A percentile compares a stretch with the other conserved stretches of the same genome.
Evolutionary conservation across 306 rosid species (phyloP).

Genomic region (Adenanthera pavonina): DNA sequence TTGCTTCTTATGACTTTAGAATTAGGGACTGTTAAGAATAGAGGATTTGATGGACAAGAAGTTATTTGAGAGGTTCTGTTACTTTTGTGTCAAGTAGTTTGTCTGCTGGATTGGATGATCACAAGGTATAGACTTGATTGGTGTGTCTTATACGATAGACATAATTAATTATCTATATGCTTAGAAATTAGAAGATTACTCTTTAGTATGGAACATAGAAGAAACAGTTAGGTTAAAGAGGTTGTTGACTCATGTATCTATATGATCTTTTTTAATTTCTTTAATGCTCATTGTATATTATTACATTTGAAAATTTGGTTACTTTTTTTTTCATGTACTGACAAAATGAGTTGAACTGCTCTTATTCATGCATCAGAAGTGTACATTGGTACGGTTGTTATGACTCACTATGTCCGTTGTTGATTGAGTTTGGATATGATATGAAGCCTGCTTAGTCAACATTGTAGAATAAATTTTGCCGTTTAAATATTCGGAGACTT

Average conservation of each 20-base stretch:
- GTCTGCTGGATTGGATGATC: slow-evolving; percentile 13
- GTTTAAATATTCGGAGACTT: neutral
- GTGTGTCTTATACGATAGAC: slow-evolving; percentile 1
- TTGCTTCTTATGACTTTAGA: neutral
- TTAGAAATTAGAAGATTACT: neutral
- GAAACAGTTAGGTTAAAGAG: neutral
- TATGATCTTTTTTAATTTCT: slow-evolving; percentile 1
- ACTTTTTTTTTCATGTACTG: slow-evolving; percentile 24
- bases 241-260: neutral
- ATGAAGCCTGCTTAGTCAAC: neutral
- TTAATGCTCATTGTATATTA: neutral
- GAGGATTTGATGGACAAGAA: neutral
- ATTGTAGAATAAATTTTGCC: neutral
- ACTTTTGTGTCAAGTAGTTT: neutral
- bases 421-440: slow-evolving; percentile 9
- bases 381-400: neutral
- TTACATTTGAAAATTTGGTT: neutral
- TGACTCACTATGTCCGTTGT: neutral
- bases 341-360: neutral
- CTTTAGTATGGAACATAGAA: neutral
- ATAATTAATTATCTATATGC: neutral
- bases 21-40: neutral
- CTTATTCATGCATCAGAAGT: neutral
- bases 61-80: neutral
- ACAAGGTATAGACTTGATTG: slow-evolving; percentile 16